These are phyloP conservation scores for Hypoxylon sp. DNA, from an alignment of 2,329 filamentous ascomycete species.

Conservation along the genomic window DNA sequence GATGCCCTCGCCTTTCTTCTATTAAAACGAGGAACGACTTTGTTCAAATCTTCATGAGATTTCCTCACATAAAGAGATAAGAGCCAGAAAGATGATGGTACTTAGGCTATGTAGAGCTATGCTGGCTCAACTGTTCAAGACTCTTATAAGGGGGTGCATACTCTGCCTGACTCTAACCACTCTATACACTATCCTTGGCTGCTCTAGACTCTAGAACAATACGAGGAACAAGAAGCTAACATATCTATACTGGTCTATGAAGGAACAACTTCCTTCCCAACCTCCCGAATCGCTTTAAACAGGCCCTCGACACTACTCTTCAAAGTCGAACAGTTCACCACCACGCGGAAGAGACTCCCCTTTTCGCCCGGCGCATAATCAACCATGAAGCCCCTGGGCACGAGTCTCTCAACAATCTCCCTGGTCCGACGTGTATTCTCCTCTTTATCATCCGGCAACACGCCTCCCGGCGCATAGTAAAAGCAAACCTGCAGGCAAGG, in stretches of 20 bases:
- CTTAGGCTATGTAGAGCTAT: neutral
- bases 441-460: slow-evolving; percentile 59
- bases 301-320: slow-evolving; percentile 62
- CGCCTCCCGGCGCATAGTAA: slow-evolving; percentile 78
- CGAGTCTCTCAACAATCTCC: slow-evolving; percentile 64
- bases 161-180: neutral
- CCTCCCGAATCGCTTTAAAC: slow-evolving; percentile 50
- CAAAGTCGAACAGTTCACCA: slow-evolving; percentile 71
- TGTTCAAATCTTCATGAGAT: too few species aligned
- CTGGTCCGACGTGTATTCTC: slow-evolving; percentile 67
- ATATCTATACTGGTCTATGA: slow-evolving; percentile 4
- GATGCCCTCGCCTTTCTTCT: too few species aligned
- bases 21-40: too few species aligned
- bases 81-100: neutral
- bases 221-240: neutral
- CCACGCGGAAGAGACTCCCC: slow-evolving; percentile 72
- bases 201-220: neutral
- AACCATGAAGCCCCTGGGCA: slow-evolving; percentile 70
- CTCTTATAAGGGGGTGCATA: neutral
- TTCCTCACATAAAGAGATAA: too few species aligned
- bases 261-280: slow-evolving; percentile 48
- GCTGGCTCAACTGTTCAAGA: neutral
- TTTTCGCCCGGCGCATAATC: slow-evolving; percentile 72
- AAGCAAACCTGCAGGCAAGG: slow-evolving; percentile 97
- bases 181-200: neutral